Base-by-base conservation (phyloP, 805 yeast genomes). In the Saccharomycopsis vini region DNA sequence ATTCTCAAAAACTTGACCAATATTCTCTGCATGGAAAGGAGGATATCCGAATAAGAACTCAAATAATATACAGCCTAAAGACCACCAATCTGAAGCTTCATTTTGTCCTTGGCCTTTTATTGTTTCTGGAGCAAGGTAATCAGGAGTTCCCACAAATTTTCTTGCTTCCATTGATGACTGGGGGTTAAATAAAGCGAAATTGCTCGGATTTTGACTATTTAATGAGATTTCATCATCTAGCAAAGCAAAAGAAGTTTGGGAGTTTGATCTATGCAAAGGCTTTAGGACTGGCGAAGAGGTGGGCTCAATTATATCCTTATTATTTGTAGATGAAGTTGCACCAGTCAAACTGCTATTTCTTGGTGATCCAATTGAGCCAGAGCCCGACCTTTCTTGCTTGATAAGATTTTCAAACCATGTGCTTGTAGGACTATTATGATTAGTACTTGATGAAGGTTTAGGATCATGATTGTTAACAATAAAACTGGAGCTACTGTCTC, bases 21-120 rank as follows among this genome's bases (percentile, higher is more conserved):
- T 92, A 1, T 87, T 71, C 3, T 68, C 67, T 1, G 83, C 95
- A 59, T 85, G 92, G 61, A 92, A 92, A 2, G 99, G 99, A 1
- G 99, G 96, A 58, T 77, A 84, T 0, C 98, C 98, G 59, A 81
- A 84, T 33, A 87, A 57, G 57, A 92, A 81, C 62, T 92, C 99
- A 66, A 90, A 92, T 45, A 90, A 62, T 10, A 92, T 87, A 61
- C 97, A 90, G 0, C 99, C 99, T 28, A 90, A 75, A 2, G 97
- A 86, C 99, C 99, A 92, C 98, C 98, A 89, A 64, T 89, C 97
- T n/a, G 90, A 79, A 22, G 79, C 74, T 50, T 78, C 88, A 49
- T 79, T 84, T 58, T 90, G 96, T 0, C 84, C 81, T 1, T 72
- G 68, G 32, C 97, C 97, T 34, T 73, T 68, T 49, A 92, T 87